These are phyloP conservation scores for Hymenotorrendiella dingleyae DNA, from an alignment of 2,329 filamentous ascomycete species.

Conservation along the genomic window DNA sequence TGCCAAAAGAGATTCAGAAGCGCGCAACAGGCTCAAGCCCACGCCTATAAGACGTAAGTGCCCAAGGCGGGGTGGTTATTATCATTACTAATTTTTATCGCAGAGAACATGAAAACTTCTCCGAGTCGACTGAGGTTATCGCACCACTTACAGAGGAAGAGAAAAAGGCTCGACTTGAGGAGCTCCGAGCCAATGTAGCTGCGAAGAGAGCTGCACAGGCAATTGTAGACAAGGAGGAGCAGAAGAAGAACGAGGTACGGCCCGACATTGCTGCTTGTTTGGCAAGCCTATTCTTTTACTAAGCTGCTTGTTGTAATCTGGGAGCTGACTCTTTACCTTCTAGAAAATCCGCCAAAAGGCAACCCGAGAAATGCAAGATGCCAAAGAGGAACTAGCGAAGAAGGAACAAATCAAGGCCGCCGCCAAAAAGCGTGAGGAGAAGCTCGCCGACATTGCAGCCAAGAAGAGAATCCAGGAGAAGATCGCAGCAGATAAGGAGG, in stretches of 20 bases:
- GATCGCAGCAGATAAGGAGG: slow-evolving; percentile 92
- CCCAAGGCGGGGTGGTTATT: slow-evolving; percentile 3
- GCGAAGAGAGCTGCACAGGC: slow-evolving; percentile 66
- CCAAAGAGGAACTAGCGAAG: slow-evolving; percentile 80
- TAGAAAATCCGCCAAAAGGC: slow-evolving; percentile 74
- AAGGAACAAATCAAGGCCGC: slow-evolving; percentile 93
- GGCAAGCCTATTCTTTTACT: too few relatives aligned
- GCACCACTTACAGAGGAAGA: slow-evolving; percentile 87
- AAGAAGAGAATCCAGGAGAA: slow-evolving; percentile 87
- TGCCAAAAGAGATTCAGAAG: slow-evolving; percentile 88
- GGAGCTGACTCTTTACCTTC: slow-evolving; percentile 1
- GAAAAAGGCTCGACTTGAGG: slow-evolving; percentile 72
- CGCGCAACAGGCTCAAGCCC: slow-evolving; percentile 77
- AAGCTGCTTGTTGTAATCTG: too few relatives aligned
- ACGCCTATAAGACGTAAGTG: slow-evolving; percentile 75
- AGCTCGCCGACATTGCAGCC: slow-evolving; percentile 75
- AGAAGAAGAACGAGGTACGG: slow-evolving; percentile 75
- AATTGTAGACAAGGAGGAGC: slow-evolving; percentile 70
- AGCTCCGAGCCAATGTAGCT: slow-evolving; percentile 65
- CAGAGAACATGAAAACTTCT: slow-evolving; percentile 81
- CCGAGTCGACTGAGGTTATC: slow-evolving; percentile 89
- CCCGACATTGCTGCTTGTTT: too few relatives aligned
- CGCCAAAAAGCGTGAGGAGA: slow-evolving; percentile 79
- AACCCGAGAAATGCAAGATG: slow-evolving; percentile 80
- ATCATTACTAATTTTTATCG: slow-evolving; percentile 4